Base-by-base conservation (phyloP, 768 basidiomycete species). In the Postia placenta region DNA sequence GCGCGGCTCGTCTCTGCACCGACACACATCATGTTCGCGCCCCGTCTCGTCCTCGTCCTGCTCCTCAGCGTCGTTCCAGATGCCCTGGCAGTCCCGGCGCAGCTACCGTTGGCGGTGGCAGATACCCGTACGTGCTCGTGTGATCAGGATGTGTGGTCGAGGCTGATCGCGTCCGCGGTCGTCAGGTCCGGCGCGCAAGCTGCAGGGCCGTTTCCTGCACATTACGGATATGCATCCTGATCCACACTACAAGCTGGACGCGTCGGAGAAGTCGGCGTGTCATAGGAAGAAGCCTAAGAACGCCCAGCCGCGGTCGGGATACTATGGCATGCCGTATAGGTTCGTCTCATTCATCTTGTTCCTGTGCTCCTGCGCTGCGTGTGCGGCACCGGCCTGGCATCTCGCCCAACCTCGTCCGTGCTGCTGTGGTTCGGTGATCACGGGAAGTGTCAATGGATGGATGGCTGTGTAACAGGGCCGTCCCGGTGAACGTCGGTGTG, bases 151-250 rank as follows among this genome's bases (percentile, higher is more conserved):
- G n/a, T n/a, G n/a, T n/a, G n/a, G n/a, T n/a, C n/a, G n/a, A n/a
- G n/a, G n/a, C 48, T 43, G 28, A 6, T 28, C 2, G 9, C 38
- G 38, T 19, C 15, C 30, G 23, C 26, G n/a, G 17, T 9, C 24
- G 38, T 30, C 45, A 56, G 57, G 56, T 20, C 36, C 51, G 17
- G 57, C 51, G 33, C 74, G 66, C 50, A 79, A 74, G 60, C 70
- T 87, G 17, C 78, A 79, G 49, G 85, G 86, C 9, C 78, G 86
- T 40, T 91, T 90, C 66, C 63, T 92, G 22, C 87, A 90, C 59
- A 80, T 92, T 54, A 88, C 87, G 19, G 90, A 92, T 64, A 79
- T 91, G 49, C 90, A 92, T 59, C 88, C 88, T 27, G 89, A 91
- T 66, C 78, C 80, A 19, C 68, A 76, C 64, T 92, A 90, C 63